Conservation (phyloP, 768 basidiomycete genomes). For the Pseudohyphozyma bogoriensis region DNA sequence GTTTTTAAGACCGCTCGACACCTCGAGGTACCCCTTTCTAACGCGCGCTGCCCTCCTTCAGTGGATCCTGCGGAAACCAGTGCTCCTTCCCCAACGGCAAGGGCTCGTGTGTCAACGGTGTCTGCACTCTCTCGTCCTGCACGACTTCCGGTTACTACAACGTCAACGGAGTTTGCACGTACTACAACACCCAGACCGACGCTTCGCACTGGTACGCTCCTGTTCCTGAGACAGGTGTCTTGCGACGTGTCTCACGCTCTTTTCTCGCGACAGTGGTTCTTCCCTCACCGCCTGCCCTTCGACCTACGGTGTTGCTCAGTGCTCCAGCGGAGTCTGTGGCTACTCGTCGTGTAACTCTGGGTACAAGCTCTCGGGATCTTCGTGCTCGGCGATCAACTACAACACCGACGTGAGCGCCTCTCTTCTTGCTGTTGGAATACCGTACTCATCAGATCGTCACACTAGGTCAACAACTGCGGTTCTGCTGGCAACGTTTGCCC, state of each 20-base stretch:
- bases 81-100: conserved; percentile 5
- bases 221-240: not conserved
- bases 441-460: too few species aligned
- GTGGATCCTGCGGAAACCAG: conserved; percentile 6
- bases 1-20: not conserved
- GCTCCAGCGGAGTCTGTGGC: conserved; percentile 6
- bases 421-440: not conserved
- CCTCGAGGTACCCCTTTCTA: too few species aligned
- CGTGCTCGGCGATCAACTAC: conserved; percentile 9
- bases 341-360: conserved; percentile 1
- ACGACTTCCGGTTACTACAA: conserved; percentile 9
- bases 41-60: too few species aligned
- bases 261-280: not conserved
- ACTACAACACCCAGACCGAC: conserved; percentile 6
- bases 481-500: conserved; percentile 10
- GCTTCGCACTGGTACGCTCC: conserved; percentile 12
- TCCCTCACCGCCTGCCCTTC: conserved; percentile 8
- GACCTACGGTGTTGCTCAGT: not conserved
- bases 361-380: not conserved
- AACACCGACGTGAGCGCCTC: conserved; percentile 12
- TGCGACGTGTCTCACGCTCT: not conserved
- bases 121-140: conserved; percentile 12
- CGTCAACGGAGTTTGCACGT: conserved; percentile 14
- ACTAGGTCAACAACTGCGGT: conserved; percentile 11
- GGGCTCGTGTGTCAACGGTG: conserved; percentile 9